Evolutionary conservation across 768 basidiomycete species (phyloP), one percentile per base, ranked within the genome.

Genomic region (Tylopilus sp.): DNA sequence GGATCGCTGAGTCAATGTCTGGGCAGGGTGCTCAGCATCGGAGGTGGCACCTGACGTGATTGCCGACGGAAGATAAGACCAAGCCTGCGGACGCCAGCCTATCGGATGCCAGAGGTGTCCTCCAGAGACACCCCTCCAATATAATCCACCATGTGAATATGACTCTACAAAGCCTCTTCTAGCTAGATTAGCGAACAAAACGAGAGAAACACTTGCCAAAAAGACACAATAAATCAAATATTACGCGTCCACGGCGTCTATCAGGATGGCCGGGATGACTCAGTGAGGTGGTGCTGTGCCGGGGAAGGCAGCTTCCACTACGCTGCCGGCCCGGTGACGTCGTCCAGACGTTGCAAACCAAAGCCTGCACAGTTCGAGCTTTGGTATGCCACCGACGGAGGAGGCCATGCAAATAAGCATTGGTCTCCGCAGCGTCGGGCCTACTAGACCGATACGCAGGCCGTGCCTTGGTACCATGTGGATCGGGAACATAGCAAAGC

Each of bases 191-290:
- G 33, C 15, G 3, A 15, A 33, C 12, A 33, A 33, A 33, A 4
- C 13, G 12, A 17, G 15, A 17, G 17, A 35, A 35, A 35, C 3
- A 17, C 33, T n/a, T 17, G 17, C 33, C 12, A 4, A 12, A 33
- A 15, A 17, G 25, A 18, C 10, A n/a, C 15, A n/a, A 20, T 15
- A n/a, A 11, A n/a, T 35, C 11, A 18, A 26, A 17, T 17, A 1
- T 31, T 57, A 44, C 47, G 47, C 50, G 40, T n/a, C 9, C n/a
- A 15, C 63, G 63, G 63, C 30, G 25, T 57, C 20, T 35, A 48
- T 15, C 9, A 31, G 38, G 20, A 18, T 56, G 2, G 33, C 63
- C 63, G 63, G 47, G 21, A 25, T 65, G 63, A 65, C 50, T 55
- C 54, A 23, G 44, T 39, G 35, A 36, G 26, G 13, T 41, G 41